Conservation (phyloP, 495 filamentous ascomycete species). For the Bacidia rubella region DNA sequence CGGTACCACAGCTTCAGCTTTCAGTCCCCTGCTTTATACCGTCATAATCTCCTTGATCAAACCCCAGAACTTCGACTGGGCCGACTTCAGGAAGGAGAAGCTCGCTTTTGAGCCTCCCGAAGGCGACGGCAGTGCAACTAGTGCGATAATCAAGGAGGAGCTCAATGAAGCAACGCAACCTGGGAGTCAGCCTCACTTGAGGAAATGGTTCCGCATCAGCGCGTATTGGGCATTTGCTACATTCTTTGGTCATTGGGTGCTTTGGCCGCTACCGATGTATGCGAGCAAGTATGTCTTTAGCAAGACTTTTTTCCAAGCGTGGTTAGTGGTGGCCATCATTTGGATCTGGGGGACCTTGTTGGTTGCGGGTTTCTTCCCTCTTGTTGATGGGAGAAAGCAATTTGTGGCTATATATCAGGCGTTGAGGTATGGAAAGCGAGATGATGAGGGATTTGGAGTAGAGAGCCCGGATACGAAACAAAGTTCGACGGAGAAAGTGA, state of each 20-base stretch:
- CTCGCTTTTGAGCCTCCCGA: constrained; percentile 3
- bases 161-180: constrained; percentile 29
- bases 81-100: constrained; percentile 16
- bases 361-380: constrained; percentile 25
- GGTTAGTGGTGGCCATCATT: constrained; percentile 57
- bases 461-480: not conserved
- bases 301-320: constrained; percentile 60
- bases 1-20: constrained; percentile 23
- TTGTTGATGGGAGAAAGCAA: constrained; percentile 21
- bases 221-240: constrained; percentile 44
- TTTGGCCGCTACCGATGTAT: constrained; percentile 71
- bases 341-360: constrained; percentile 48
- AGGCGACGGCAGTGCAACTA: constrained; percentile 13
- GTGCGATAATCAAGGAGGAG: constrained; percentile 26
- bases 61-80: constrained; percentile 23
- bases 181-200: constrained; percentile 40
- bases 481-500: not conserved
- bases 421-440: not conserved
- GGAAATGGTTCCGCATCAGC: constrained; percentile 50
- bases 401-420: not conserved
- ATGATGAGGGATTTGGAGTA: not conserved
- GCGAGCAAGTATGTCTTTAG: constrained; percentile 57
- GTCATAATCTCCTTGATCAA: constrained; percentile 20
- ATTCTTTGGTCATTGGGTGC: constrained; percentile 42
- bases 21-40: constrained; percentile 21